A percentile compares a stretch with the other conserved stretches of the same genome.
These are phyloP conservation scores for Ustulina deusta DNA, from an alignment of 2,329 filamentous ascomycete genomes.

Conservation along the genomic window DNA sequence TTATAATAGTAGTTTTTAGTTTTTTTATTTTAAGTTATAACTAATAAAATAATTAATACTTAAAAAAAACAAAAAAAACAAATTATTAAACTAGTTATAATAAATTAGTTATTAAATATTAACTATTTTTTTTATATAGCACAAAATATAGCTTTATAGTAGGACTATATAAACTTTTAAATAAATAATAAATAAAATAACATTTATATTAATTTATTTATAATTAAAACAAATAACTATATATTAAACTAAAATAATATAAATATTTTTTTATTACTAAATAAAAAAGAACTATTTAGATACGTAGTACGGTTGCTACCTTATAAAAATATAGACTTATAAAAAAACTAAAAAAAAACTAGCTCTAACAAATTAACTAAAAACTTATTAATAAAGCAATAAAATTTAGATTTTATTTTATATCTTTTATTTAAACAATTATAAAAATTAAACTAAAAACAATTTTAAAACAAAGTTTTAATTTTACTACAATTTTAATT, in stretches of 20 bases:
- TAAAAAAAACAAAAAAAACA: background rate
- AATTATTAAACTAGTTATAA: conserved; percentile 4
- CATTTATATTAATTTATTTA: background rate
- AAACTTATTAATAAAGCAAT: background rate
- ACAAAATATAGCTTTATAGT: background rate
- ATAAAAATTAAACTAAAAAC: background rate
- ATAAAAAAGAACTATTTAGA: background rate
- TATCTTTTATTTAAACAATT: background rate
- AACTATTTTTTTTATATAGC: background rate
- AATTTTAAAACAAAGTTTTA: background rate
- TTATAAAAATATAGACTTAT: background rate
- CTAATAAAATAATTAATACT: background rate
- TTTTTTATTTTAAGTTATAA: background rate
- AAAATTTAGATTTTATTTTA: background rate
- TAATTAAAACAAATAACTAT: background rate
- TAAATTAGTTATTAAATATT: background rate
- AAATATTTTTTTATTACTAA: background rate
- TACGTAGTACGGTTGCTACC: background rate
- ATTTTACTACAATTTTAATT: background rate
- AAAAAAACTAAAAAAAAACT: background rate
- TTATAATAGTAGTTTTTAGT: background rate
- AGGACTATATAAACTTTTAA: background rate
- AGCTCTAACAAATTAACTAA: background rate
- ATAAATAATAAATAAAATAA: background rate
- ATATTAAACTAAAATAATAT: background rate